Percentiles rank a stretch among this genome's conserved stretches.
Evolutionary conservation across 2,329 filamentous ascomycete genomes (phyloP).

Genomic region (Delphinella strobiligena): DNA sequence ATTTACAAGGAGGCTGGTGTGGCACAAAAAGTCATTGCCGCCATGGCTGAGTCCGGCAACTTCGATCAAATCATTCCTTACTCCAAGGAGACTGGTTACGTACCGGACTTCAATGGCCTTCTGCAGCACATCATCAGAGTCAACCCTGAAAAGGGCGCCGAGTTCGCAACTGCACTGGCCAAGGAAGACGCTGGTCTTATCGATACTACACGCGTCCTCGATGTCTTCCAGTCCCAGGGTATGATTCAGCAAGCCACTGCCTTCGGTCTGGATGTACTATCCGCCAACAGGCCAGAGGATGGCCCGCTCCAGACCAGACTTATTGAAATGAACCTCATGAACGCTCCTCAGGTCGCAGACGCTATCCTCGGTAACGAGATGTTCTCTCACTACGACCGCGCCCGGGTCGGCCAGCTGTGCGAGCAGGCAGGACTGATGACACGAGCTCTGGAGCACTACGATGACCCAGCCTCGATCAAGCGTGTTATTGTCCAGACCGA

Average conservation of each 20-base stretch:
- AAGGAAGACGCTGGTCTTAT: slow-evolving; percentile 82
- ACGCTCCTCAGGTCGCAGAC: slow-evolving; percentile 93
- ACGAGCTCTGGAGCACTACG: slow-evolving; percentile 78
- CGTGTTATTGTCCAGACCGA: slow-evolving; percentile 76
- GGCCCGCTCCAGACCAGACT: slow-evolving; percentile 86
- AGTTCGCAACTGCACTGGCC: slow-evolving; percentile 86
- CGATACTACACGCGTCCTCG: slow-evolving; percentile 87
- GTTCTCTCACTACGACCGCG: slow-evolving; percentile 94
- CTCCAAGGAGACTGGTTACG: slow-evolving; percentile 70
- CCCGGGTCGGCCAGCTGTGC: slow-evolving; percentile 77
- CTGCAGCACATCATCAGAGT: slow-evolving; percentile 85
- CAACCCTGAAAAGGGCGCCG: slow-evolving; percentile 85
- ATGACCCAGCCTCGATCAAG: slow-evolving; percentile 82
- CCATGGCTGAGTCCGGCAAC: slow-evolving; percentile 87
- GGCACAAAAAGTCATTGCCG: slow-evolving; percentile 87
- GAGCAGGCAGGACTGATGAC: slow-evolving; percentile 72
- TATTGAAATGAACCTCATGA: slow-evolving; percentile 94
- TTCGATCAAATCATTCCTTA: slow-evolving; percentile 96
- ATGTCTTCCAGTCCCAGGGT: slow-evolving; percentile 95
- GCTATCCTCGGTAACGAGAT: slow-evolving; percentile 97
- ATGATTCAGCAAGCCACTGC: slow-evolving; percentile 97
- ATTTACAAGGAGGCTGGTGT: slow-evolving; percentile 89
- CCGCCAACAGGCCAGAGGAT: slow-evolving; percentile 90
- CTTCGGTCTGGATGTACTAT: slow-evolving; percentile 91
- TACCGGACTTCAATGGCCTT: slow-evolving; percentile 87